A percentile compares a stretch with the other conserved stretches of the same genome.
phyloP scores from a whole-genome alignment of 2,329 filamentous ascomycete genomes.

The Orbilia quercus region DNA sequence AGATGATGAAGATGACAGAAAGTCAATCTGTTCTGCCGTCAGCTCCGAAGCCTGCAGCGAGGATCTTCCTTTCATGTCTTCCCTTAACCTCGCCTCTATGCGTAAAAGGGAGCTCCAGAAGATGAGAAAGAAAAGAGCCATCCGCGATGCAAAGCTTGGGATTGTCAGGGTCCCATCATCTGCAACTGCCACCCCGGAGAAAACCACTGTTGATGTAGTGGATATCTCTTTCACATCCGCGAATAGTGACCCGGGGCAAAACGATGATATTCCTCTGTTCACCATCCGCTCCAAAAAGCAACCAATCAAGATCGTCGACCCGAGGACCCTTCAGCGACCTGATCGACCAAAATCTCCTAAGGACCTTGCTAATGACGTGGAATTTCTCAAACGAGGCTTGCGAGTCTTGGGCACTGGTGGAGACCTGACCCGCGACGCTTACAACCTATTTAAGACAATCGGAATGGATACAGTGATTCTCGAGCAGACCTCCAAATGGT shows the following conservation, averaged over 20 bases:
- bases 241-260: constrained; percentile 49
- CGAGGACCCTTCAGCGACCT: constrained; percentile 39
- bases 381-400: constrained; percentile 51
- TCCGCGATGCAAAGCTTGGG: constrained; percentile 22
- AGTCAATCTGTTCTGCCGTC: constrained; percentile 12
- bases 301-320: constrained; percentile 52
- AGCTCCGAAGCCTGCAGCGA: constrained; percentile 49
- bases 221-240: constrained; percentile 48
- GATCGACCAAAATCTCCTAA: constrained; percentile 51
- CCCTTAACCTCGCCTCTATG: constrained; percentile 34
- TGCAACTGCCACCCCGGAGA: constrained; percentile 8
- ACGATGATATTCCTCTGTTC: constrained; percentile 38
- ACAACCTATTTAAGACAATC: constrained; percentile 41
- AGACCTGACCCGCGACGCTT: constrained; percentile 34
- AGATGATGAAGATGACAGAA: constrained; percentile 24
- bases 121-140: constrained; percentile 1
- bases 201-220: constrained; percentile 8
- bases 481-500: constrained; percentile 36
- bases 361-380: constrained; percentile 55
- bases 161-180: constrained; percentile 9
- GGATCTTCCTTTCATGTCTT: constrained; percentile 47
- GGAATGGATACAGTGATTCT: constrained; percentile 45
- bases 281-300: constrained; percentile 51
- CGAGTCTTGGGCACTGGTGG: constrained; percentile 39
- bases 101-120: constrained; percentile 30